These are phyloP conservation scores for Nigrospora sphaerica DNA, from an alignment of 2,329 filamentous ascomycete genomes.

Conservation along the genomic window DNA sequence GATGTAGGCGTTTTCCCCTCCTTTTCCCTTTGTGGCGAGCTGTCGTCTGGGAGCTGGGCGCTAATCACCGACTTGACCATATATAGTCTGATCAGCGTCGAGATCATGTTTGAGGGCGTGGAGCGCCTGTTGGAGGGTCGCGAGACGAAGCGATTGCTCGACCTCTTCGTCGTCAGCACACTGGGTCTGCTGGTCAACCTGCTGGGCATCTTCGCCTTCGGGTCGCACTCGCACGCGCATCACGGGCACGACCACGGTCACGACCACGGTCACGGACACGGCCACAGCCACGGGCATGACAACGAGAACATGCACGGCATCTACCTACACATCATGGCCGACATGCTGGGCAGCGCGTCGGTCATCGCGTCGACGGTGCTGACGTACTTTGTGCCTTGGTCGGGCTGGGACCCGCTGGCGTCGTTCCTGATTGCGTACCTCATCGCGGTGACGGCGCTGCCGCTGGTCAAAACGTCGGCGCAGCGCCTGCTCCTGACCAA, in stretches of 20 bases:
- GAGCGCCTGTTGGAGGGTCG: slow-evolving; percentile 80
- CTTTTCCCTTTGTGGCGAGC: not conserved
- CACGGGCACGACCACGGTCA: slow-evolving; percentile 22
- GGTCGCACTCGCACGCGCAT: slow-evolving; percentile 50
- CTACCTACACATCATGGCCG: slow-evolving; percentile 89
- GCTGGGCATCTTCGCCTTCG: slow-evolving; percentile 83
- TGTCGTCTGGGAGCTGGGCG: not conserved
- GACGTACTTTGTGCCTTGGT: slow-evolving; percentile 83
- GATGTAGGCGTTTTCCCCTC: slow-evolving; percentile 49
- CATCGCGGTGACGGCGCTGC: slow-evolving; percentile 87
- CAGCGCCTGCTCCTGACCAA: slow-evolving; percentile 78
- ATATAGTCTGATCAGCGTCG: slow-evolving; percentile 79
- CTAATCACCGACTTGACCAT: not conserved
- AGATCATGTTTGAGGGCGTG: slow-evolving; percentile 92
- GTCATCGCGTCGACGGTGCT: slow-evolving; percentile 88
- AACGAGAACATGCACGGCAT: slow-evolving; percentile 99
- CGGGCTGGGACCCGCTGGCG: slow-evolving; percentile 89
- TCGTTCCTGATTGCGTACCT: slow-evolving; percentile 89
- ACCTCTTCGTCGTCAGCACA: slow-evolving; percentile 82
- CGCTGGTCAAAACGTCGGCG: slow-evolving; percentile 78
- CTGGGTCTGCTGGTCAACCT: slow-evolving; percentile 85
- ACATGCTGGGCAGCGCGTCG: slow-evolving; percentile 88
- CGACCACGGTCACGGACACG: slow-evolving; percentile 25
- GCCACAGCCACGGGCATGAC: slow-evolving; percentile 37
- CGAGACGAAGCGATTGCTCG: slow-evolving; percentile 74